Evolutionary conservation across 176 grass and related monocot species (phyloP).

Genomic region (Elymus sibiricus): DNA sequence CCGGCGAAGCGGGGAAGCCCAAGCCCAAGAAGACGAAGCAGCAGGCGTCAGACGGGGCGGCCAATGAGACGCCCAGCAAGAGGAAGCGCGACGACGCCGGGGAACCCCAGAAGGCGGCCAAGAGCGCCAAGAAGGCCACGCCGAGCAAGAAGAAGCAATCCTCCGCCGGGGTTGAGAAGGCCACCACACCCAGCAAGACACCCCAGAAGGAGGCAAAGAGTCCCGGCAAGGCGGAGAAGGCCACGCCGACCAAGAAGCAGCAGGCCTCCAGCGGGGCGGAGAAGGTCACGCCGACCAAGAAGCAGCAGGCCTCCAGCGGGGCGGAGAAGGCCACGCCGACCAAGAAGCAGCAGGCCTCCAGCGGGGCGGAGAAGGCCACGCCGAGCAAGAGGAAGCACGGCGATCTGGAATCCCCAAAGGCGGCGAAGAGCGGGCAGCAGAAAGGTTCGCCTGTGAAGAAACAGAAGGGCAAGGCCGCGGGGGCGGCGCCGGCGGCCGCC

Average conservation of each 20-base stretch:
- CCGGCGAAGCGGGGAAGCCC: not conserved
- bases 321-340: no score
- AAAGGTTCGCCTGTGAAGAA: conserved; percentile 32
- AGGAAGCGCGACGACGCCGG: not conserved
- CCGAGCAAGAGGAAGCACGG: conserved; percentile 33
- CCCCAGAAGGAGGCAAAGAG: not conserved
- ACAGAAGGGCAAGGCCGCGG: conserved; percentile 23
- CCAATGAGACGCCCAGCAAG: not conserved
- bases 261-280: not conserved
- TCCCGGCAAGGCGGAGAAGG: not conserved
- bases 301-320: no score
- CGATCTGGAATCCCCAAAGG: not conserved
- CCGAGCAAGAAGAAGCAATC: not conserved
- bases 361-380: no score
- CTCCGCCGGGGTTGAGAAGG: not conserved
- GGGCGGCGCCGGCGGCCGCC: not conserved
- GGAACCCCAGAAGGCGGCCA: not conserved
- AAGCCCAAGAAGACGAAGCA: not conserved
- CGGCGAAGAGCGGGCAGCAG: conserved; percentile 3
- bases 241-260: conserved; percentile 1
- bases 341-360: no score
- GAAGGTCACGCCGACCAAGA: no score
- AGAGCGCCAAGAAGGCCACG: conserved; percentile 6
- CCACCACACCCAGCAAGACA: not conserved
- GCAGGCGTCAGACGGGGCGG: not conserved